These are phyloP conservation scores for Gnetum montanum DNA, from an alignment of 75 land plant species.

Conservation along the genomic window DNA sequence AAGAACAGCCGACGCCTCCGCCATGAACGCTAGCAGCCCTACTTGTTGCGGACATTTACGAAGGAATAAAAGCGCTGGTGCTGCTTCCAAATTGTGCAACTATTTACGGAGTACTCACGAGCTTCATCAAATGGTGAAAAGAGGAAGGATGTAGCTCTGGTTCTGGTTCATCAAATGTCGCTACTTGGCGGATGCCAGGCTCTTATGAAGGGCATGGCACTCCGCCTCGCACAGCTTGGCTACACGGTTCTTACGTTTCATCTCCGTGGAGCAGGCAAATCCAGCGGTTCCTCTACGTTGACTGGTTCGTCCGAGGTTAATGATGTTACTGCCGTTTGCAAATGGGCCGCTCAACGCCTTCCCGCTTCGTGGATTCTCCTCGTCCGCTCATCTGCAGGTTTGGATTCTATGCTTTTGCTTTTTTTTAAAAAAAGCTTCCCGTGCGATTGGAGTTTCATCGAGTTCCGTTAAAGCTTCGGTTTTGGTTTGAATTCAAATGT, in stretches of 20 bases:
- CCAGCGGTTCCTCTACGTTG: slow-evolving; percentile 66
- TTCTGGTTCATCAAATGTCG: slow-evolving; percentile 77
- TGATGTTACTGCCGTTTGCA: slow-evolving; percentile 82
- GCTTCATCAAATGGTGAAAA: too few species aligned
- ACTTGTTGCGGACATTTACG: too few species aligned
- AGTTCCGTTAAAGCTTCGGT: too few species aligned
- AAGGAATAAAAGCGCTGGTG: too few species aligned
- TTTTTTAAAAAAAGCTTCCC: too few species aligned
- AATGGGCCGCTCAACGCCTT: slow-evolving; percentile 48
- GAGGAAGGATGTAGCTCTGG: slow-evolving; percentile 29
- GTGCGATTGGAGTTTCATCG: too few species aligned
- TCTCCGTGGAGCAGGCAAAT: slow-evolving; percentile 79
- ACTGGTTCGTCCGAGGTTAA: slow-evolving; percentile 80
- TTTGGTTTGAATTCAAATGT: too few species aligned
- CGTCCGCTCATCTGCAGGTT: slow-evolving; percentile 96
- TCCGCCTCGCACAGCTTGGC: slow-evolving; percentile 41
- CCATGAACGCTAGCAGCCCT: too few species aligned
- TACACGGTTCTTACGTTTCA: slow-evolving; percentile 65
- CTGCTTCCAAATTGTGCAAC: too few species aligned
- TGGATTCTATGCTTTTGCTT: too few species aligned
- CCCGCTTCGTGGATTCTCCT: slow-evolving; percentile 47
- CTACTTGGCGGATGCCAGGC: slow-evolving; percentile 84
- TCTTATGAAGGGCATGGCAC: slow-evolving; percentile 67
- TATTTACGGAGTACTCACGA: too few species aligned
- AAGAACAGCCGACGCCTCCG: too few species aligned